A percentile compares a stretch with the other conserved stretches of the same genome.
These are phyloP conservation scores for Polyporus arcularius DNA, from an alignment of 768 basidiomycete genomes.

Conservation along the genomic window DNA sequence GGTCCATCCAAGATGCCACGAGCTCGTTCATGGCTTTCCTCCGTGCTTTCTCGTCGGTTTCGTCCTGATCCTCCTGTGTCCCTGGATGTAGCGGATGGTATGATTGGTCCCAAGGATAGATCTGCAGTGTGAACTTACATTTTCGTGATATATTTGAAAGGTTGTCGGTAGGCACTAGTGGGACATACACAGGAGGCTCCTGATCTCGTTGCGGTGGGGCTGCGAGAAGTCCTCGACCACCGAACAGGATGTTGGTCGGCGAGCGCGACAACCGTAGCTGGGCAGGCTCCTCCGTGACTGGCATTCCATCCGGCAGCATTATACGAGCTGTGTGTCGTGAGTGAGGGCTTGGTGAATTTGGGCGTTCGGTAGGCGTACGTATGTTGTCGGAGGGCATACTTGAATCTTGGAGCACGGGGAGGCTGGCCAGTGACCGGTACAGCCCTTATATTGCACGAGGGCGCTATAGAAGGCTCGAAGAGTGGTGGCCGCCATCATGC, in stretches of 20 bases:
- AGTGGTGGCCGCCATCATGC: background rate
- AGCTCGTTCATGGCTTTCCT: conserved; percentile 49
- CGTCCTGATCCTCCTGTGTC: conserved; percentile 51
- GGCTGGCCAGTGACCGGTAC: background rate
- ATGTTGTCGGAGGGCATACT: background rate
- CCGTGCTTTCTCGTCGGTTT: conserved; percentile 44
- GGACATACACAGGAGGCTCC: background rate
- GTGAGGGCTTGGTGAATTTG: background rate
- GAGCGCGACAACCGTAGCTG: background rate
- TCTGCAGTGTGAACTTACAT: background rate
- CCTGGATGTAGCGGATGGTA: conserved; percentile 23
- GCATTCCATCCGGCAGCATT: background rate
- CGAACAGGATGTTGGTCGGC: background rate
- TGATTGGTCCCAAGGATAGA: background rate
- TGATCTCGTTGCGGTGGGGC: background rate
- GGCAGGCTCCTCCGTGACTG: conserved; percentile 1
- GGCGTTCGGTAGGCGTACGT: background rate
- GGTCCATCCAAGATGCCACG: conserved; percentile 60
- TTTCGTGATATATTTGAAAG: background rate
- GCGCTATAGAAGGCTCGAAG: background rate
- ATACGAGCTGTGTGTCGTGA: background rate
- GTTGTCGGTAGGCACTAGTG: background rate
- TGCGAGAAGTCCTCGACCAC: background rate
- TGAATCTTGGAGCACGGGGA: background rate
- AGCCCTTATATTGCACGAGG: background rate